Evolutionary conservation across 2,329 filamentous ascomycete genomes (phyloP), one percentile per base, ranked within the genome.

Genomic region (Colletotrichum chlorophyti): DNA sequence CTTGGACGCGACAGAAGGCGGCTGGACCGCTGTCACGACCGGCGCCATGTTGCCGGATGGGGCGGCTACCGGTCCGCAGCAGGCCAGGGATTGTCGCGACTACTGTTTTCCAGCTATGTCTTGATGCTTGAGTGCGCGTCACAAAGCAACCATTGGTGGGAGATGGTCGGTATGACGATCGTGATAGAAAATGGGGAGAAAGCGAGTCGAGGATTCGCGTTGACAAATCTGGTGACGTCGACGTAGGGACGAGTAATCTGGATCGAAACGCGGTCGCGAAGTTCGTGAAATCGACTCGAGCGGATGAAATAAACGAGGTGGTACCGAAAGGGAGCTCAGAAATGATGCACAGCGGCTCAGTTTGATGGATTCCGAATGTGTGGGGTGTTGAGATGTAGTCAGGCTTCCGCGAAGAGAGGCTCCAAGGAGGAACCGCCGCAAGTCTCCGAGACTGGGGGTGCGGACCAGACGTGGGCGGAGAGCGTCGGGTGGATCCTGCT

Each of bases 1-100:
- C 75, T 91, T 92, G 64, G 71, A 72, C 64, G 74, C 68, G 65
- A 72, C 75, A 68, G 74, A 73, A 17, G 69, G 67, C 58, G 77
- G 76, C 65, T 75, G 76, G 48, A 73, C 63, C 54, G 78, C 75
- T 59, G 81, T 78, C 68, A 82, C 80, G 68, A 82, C 78, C 61
- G 83, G 82, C 70, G 82, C 82, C 83, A 86, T 86, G 64, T 68
- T 57, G 57, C 53, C 53, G 53, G 23, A 48, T 42, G 35, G 34
- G 40, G 32, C 34, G 40, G 41, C 58, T 52, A 53, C 41, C 53
- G 47, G 52, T 46, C 53, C 40, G 45, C 51, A 50, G 29, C 31
- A 43, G 42, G 26, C 19, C 31, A 15, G 17, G 29, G 11, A 57
- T 24, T 26, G 57, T 59, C 51, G 24, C 37, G 43, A 43, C 24